These are phyloP conservation scores for Plantago coronopus DNA, from an alignment of 305 asterid species.

Conservation along the genomic window DNA sequence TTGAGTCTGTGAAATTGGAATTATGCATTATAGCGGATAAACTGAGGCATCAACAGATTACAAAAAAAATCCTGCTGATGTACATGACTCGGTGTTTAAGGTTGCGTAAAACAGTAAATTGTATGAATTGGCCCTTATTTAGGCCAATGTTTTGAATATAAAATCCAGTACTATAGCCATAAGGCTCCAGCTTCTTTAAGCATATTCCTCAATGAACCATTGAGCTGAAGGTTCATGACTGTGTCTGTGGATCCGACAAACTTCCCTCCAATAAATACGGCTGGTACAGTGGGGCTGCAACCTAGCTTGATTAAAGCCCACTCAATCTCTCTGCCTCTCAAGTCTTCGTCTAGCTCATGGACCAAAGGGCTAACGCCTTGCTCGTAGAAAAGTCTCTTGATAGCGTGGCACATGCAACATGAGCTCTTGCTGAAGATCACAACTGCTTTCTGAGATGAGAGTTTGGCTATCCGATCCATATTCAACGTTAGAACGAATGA, in stretches of 20 bases:
- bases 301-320: slow-evolving; percentile 29
- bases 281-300: slow-evolving; percentile 34
- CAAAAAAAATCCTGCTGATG: no score
- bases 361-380: slow-evolving; percentile 17
- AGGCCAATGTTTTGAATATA: neutral
- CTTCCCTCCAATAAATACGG: slow-evolving; percentile 32
- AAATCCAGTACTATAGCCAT: slow-evolving; percentile 23
- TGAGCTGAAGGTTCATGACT: slow-evolving; percentile 29
- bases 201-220: slow-evolving; percentile 33
- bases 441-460: slow-evolving; percentile 8
- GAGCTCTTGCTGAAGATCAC: slow-evolving; percentile 20
- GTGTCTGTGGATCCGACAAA: slow-evolving; percentile 26
- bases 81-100: no score
- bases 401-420: slow-evolving; percentile 24
- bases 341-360: slow-evolving; percentile 16
- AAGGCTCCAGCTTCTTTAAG: slow-evolving; percentile 39
- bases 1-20: no score
- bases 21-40: no score
- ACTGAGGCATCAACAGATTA: no score
- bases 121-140: neutral
- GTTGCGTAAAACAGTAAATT: no score
- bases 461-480: slow-evolving; percentile 14
- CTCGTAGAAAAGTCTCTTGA: slow-evolving; percentile 17
- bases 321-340: slow-evolving; percentile 17
- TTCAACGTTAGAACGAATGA: neutral